Conservation (phyloP, 1,284 basidiomycete species). For the Pascua guehoae region DNA sequence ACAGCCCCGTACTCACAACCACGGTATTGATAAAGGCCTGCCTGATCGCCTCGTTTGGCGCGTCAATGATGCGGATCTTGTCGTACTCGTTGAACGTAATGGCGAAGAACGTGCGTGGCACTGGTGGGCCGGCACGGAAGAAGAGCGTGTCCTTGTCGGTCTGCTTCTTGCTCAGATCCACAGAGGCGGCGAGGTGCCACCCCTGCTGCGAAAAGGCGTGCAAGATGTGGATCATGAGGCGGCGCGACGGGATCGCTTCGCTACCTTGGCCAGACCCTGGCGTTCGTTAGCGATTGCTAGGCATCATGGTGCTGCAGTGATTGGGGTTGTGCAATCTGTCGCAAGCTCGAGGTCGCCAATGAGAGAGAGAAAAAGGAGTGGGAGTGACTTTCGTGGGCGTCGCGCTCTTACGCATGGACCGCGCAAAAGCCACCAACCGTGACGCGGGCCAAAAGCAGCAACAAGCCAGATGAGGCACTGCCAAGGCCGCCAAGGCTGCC, state of each 20-base stretch:
- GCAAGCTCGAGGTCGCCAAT: too few relatives aligned
- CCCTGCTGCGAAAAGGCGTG: conserved; percentile 24
- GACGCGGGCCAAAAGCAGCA: neutral
- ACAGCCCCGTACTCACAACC: conserved; percentile 20
- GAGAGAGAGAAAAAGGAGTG: too few relatives aligned
- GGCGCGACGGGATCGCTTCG: conserved; percentile 34
- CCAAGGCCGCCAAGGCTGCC: neutral
- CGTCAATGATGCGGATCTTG: conserved; percentile 44
- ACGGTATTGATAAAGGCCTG: conserved; percentile 31
- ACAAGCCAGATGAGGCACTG: neutral
- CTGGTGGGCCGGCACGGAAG: conserved; percentile 31
- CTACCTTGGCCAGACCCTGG: conserved; percentile 33
- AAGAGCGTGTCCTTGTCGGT: conserved; percentile 41
- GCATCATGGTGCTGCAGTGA: too few relatives aligned
- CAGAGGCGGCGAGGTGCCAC: conserved; percentile 33
- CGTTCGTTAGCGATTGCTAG: neutral
- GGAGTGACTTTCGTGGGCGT: neutral
- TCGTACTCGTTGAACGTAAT: conserved; percentile 40
- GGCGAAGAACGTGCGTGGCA: conserved; percentile 32
- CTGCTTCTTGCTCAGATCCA: conserved; percentile 35
- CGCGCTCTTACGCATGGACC: neutral
- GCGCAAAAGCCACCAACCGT: too few relatives aligned
- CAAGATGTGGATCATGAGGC: conserved; percentile 36
- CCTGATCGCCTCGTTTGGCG: conserved; percentile 26
- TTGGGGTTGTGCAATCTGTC: too few relatives aligned